These are phyloP conservation scores for Eimeria necatrix DNA, from an alignment of 169 alveolate genomes.

Conservation along the genomic window DNA sequence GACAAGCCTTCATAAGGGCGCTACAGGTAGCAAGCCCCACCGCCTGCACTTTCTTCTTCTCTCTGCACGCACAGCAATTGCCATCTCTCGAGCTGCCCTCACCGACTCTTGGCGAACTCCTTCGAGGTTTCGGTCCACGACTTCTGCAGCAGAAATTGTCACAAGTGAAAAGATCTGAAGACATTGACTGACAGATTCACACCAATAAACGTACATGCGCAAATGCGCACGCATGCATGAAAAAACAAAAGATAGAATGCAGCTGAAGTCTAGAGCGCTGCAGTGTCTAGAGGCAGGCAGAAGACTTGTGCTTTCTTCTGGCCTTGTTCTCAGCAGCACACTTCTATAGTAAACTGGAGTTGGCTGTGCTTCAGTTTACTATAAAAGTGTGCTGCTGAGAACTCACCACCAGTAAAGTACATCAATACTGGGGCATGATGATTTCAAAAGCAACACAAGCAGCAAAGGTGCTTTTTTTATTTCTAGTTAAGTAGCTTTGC, in stretches of 20 bases:
- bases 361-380: no score
- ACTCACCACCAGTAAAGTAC: no score
- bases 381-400: no score
- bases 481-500: no score
- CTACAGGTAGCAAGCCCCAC: not conserved
- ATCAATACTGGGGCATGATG: no score
- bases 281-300: no score
- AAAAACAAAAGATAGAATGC: not conserved
- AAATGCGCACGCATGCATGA: not conserved
- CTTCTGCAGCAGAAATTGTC: slow-evolving; percentile 1
- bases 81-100: slow-evolving; percentile 48
- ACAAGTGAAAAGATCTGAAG: not conserved
- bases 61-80: slow-evolving; percentile 23
- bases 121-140: slow-evolving; percentile 2
- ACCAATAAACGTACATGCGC: not conserved
- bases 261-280: not conserved
- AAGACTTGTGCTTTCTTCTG: no score
- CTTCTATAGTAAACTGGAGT: no score
- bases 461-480: no score
- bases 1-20: not conserved
- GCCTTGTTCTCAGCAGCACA: no score
- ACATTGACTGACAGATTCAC: not conserved
- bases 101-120: slow-evolving; percentile 19
- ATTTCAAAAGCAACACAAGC: no score
- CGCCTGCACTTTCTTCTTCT: slow-evolving; percentile 55